A percentile compares a stretch with the other conserved stretches of the same genome.
These are phyloP conservation scores for Goffeauzyma gilvescens DNA, from an alignment of 768 basidiomycete species.

Conservation along the genomic window DNA sequence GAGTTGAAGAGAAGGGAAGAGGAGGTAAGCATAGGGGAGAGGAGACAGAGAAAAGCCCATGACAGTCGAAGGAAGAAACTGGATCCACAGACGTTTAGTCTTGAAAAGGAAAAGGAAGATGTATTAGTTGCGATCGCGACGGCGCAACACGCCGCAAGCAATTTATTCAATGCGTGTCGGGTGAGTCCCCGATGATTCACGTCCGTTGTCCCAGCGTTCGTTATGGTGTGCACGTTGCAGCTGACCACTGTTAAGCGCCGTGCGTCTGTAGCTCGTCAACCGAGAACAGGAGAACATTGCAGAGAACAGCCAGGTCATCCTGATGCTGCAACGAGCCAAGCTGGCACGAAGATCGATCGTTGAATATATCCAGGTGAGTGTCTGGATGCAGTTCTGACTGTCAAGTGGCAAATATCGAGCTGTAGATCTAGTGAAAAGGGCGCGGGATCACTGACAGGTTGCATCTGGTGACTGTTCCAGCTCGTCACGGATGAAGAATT, in stretches of 20 bases:
- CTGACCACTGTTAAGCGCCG: too few species aligned
- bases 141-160: constrained; percentile 76
- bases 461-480: too few species aligned
- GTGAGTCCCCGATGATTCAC: too few species aligned
- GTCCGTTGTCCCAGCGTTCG: too few species aligned
- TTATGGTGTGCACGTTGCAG: too few species aligned
- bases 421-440: too few species aligned
- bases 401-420: too few species aligned
- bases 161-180: constrained; percentile 77
- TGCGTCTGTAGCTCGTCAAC: too few species aligned
- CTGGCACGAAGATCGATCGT: constrained; percentile 55
- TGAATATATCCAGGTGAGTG: constrained; percentile 79
- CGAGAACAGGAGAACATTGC: constrained; percentile 56
- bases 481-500: constrained; percentile 84
- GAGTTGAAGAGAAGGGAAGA: constrained; percentile 15
- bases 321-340: constrained; percentile 64
- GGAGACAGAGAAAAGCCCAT: too few species aligned
- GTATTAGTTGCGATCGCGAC: constrained; percentile 67
- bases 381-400: too few species aligned
- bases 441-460: too few species aligned
- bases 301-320: constrained; percentile 63
- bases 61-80: constrained; percentile 25
- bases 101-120: constrained; percentile 78
- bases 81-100: constrained; percentile 55
- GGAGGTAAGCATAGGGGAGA: too few species aligned